Conservation (phyloP, 2,329 filamentous ascomycete genomes). For the Fusarium sp. region DNA sequence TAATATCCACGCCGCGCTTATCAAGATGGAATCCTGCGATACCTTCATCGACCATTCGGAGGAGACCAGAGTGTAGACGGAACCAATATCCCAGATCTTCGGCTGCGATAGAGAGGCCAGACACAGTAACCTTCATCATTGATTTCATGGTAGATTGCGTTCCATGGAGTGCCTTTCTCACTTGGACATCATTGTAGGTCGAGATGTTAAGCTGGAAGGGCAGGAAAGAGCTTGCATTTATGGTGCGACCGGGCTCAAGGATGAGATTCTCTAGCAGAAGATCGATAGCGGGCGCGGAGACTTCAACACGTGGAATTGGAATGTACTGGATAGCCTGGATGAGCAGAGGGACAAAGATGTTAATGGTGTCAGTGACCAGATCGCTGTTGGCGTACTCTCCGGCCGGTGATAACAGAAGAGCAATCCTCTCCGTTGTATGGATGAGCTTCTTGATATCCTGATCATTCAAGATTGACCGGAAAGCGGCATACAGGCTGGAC, state of each 20-base stretch:
- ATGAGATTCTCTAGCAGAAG: constrained; percentile 91
- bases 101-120: constrained; percentile 85
- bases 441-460: constrained; percentile 77
- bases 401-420: constrained; percentile 75
- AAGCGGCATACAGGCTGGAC: constrained; percentile 74
- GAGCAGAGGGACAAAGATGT: constrained; percentile 83
- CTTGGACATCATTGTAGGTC: constrained; percentile 87
- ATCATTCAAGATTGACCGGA: constrained; percentile 78
- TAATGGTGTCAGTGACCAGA: constrained; percentile 79
- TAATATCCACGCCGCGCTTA: constrained; percentile 86
- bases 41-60: constrained; percentile 83
- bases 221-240: constrained; percentile 89
- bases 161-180: constrained; percentile 76
- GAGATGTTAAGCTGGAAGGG: constrained; percentile 85
- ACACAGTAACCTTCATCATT: constrained; percentile 80
- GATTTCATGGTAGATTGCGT: constrained; percentile 76
- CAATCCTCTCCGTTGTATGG: constrained; percentile 74
- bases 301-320: constrained; percentile 90
- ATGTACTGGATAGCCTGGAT: constrained; percentile 86
- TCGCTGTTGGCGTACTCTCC: constrained; percentile 75
- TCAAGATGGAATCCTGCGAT: constrained; percentile 89
- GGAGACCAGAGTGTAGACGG: constrained; percentile 79
- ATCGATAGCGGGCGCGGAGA: constrained; percentile 85
- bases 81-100: constrained; percentile 93
- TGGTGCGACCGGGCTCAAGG: constrained; percentile 85